Evolutionary conservation across 2,329 filamentous ascomycete species (phyloP).

Genomic region (Anisogramma anomala): DNA sequence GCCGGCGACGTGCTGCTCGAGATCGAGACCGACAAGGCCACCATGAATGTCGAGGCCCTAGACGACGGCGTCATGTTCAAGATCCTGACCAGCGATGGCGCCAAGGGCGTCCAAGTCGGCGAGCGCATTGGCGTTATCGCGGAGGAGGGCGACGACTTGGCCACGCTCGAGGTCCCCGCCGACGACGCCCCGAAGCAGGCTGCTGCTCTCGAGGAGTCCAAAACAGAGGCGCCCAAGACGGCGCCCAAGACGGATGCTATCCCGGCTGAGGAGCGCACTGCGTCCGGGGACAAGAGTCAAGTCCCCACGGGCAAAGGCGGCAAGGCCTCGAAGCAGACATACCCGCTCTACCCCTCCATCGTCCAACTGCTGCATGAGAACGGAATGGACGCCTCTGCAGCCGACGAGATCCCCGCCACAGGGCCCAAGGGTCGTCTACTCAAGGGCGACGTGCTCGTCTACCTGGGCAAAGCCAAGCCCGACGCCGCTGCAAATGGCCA

Average conservation of each 20-base stretch:
- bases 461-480: slow-evolving; percentile 65
- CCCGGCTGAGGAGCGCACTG: slow-evolving; percentile 15
- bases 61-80: slow-evolving; percentile 80
- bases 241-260: slow-evolving; percentile 13
- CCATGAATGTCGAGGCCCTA: slow-evolving; percentile 90
- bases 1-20: slow-evolving; percentile 81
- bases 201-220: slow-evolving; percentile 22
- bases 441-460: slow-evolving; percentile 91
- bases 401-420: slow-evolving; percentile 72
- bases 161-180: slow-evolving; percentile 59
- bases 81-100: slow-evolving; percentile 62
- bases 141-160: slow-evolving; percentile 69
- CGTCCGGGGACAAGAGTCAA: slow-evolving; percentile 10
- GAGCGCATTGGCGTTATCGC: slow-evolving; percentile 72
- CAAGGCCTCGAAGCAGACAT: slow-evolving; percentile 52
- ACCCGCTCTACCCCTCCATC: slow-evolving; percentile 74
- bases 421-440: slow-evolving; percentile 80
- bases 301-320: slow-evolving; percentile 22
- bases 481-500: slow-evolving; percentile 62
- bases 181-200: slow-evolving; percentile 44
- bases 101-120: slow-evolving; percentile 68
- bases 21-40: slow-evolving; percentile 89
- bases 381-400: slow-evolving; percentile 61
- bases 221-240: slow-evolving; percentile 5
- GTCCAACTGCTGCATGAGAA: slow-evolving; percentile 69